phyloP scores from a whole-genome alignment of 2,329 filamentous ascomycete species.

The Penicillium polonicum region DNA sequence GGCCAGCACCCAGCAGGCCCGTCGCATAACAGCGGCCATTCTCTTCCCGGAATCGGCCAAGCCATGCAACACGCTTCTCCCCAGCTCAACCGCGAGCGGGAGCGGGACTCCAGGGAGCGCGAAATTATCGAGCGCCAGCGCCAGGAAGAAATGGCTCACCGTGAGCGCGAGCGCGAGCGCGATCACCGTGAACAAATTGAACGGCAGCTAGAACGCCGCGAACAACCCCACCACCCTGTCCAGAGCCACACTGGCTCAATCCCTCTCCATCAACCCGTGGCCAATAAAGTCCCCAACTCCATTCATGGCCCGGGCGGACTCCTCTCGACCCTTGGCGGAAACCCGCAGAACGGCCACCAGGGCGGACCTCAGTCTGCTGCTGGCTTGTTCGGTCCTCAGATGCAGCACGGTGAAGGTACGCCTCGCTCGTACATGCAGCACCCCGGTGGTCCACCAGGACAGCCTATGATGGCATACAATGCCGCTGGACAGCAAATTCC shows the following conservation, averaged over 20 bases:
- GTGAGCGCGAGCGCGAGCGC: constrained; percentile 50
- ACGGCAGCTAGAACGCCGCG: constrained; percentile 55
- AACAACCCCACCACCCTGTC: constrained; percentile 68
- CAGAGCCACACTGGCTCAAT: constrained; percentile 87
- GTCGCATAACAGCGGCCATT: constrained; percentile 38
- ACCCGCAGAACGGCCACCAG: constrained; percentile 54
- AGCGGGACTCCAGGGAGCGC: constrained; percentile 56
- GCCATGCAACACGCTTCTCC: constrained; percentile 46
- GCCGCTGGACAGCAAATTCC: constrained; percentile 46
- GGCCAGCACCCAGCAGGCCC: constrained; percentile 42
- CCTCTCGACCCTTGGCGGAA: constrained; percentile 69
- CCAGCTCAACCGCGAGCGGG: constrained; percentile 44
- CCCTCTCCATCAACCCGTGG: constrained; percentile 91
- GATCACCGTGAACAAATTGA: constrained; percentile 57
- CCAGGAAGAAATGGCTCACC: constrained; percentile 57
- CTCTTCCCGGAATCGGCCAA: constrained; percentile 43
- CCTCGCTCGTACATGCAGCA: constrained; percentile 63
- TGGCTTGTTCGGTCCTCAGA: constrained; percentile 61
- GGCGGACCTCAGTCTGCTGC: constrained; percentile 58
- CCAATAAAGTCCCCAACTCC: constrained; percentile 72
- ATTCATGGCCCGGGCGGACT: constrained; percentile 92
- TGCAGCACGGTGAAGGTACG: constrained; percentile 57
- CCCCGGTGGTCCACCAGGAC: constrained; percentile 53
- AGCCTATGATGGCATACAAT: constrained; percentile 53
- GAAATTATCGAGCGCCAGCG: constrained; percentile 50